Base-by-base conservation (phyloP, 192 early-diverging fungal species). In the Chytriomyces sp. region DNA sequence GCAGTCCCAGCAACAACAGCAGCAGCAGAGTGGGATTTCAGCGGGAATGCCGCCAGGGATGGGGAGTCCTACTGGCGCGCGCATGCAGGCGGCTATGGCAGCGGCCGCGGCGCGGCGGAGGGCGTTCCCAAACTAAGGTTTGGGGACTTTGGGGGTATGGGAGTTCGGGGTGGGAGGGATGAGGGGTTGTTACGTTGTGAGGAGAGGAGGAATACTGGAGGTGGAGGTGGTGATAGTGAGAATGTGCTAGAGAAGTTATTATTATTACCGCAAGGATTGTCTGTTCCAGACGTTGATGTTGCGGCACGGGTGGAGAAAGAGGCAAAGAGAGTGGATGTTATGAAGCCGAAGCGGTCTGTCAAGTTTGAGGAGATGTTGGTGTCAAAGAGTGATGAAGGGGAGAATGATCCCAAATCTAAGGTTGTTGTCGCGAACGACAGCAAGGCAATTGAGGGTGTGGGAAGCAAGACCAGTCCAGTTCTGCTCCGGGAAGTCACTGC, bases 61-160 rank as follows among this genome's bases (percentile, higher is more conserved):
- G 39, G 55, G 39, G 33, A 52, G 41, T 8, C 68, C 68, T 25
- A 55, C 56, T 25, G 39, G 30, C 22, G n/a, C n/a, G 31, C 31
- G 68, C 25, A 70, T 70, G 68, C 68, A 70, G 56, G 68, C 68
- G 19, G 68, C 68, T 17, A 49, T 49, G 37, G 66, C 53, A 3
- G 66, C 66, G 10, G 66, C 66, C n/a, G 66, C 54, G 53, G 68
- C 68, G n/a, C 28, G 68, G 56, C 28, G 57, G 68, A 12, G 68
- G 26, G 68, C 68, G 56, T 70, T 70, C 39, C 68, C 68, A 8
- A 58, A 59, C 30, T 70, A 54, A 56, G 3, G 62, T 10, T 22
- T n/a, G 62, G 37, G 26, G 40, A 37, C 38, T 14, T 7, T 14
- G 33, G 66, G 17, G 66, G 66, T 17, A 37, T 17, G 34, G 52